A percentile compares a stretch with the other conserved stretches of the same genome.
Evolutionary conservation across 768 basidiomycete genomes (phyloP).

Genomic region (Saitozyma podzolica): DNA sequence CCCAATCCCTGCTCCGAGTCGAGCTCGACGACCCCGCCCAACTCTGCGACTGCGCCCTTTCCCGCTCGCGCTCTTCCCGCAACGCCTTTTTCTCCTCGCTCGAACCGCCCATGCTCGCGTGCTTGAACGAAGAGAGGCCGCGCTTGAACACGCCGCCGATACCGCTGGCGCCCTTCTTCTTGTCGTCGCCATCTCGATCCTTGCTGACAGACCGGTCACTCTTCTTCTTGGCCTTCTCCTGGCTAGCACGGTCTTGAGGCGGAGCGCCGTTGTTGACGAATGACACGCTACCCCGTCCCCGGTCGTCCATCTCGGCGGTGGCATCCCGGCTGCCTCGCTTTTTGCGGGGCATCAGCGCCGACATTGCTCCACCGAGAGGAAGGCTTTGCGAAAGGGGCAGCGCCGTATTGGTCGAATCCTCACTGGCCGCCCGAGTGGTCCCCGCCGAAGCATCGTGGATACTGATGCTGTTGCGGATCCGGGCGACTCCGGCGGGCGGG

Average conservation of each 20-base stretch:
- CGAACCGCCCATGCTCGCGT: slow-evolving; percentile 2
- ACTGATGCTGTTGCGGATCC: slow-evolving; percentile 6
- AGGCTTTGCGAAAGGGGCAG: slow-evolving; percentile 15
- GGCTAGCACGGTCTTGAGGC: too few relatives aligned
- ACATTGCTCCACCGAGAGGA: slow-evolving; percentile 12
- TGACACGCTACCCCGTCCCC: slow-evolving; percentile 1
- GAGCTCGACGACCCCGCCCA: slow-evolving; percentile 37
- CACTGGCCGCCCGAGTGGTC: slow-evolving; percentile 19
- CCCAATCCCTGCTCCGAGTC: slow-evolving; percentile 10
- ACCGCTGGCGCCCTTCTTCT: slow-evolving; percentile 19
- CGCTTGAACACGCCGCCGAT: slow-evolving; percentile 46
- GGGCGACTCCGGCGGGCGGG: slow-evolving; percentile 1
- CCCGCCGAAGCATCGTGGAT: not conserved
- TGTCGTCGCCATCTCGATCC: slow-evolving; percentile 24
- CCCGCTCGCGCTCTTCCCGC: slow-evolving; percentile 40
- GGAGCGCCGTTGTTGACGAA: slow-evolving; percentile 1
- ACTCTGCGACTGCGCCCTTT: slow-evolving; percentile 41
- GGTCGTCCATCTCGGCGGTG: slow-evolving; percentile 1
- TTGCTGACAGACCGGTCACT: slow-evolving; percentile 15
- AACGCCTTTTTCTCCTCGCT: slow-evolving; percentile 32
- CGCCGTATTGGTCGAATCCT: slow-evolving; percentile 22
- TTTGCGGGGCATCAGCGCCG: slow-evolving; percentile 17
- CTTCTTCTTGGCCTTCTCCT: not conserved
- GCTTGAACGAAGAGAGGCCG: slow-evolving; percentile 34
- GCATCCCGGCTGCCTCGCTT: slow-evolving; percentile 15